A percentile compares a stretch with the other conserved stretches of the same genome.
phyloP scores from a whole-genome alignment of 1,284 basidiomycete genomes.

The Ustilago bromivora region DNA sequence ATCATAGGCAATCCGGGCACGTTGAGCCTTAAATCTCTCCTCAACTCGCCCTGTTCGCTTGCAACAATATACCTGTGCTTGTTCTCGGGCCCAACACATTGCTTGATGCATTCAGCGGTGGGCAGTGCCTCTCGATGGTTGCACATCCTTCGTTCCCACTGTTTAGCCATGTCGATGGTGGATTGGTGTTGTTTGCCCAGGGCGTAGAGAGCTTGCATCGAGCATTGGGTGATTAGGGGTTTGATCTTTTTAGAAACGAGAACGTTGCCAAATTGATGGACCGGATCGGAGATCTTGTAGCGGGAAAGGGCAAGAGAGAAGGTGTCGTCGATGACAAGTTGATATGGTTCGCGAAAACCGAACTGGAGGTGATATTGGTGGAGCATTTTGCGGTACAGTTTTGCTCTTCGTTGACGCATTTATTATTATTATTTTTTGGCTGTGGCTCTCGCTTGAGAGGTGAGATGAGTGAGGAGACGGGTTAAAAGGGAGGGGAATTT shows the following conservation, averaged over 20 bases:
- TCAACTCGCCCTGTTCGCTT: slow-evolving; percentile 40
- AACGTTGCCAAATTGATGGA: slow-evolving; percentile 52
- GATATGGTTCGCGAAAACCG: slow-evolving; percentile 66
- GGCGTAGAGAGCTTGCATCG: slow-evolving; percentile 66
- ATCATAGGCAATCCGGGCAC: slow-evolving; percentile 61
- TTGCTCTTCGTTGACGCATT: slow-evolving; percentile 68
- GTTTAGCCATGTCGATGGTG: slow-evolving; percentile 85
- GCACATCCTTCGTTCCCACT: slow-evolving; percentile 90
- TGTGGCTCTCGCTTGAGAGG: neutral
- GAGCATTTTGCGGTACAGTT: slow-evolving; percentile 64
- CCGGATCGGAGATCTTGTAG: slow-evolving; percentile 53
- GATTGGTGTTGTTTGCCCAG: slow-evolving; percentile 36
- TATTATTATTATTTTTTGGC: slow-evolving; percentile 1
- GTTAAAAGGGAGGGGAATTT: neutral
- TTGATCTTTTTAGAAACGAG: slow-evolving; percentile 60
- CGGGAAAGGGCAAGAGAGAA: slow-evolving; percentile 58
- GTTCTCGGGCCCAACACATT: slow-evolving; percentile 64
- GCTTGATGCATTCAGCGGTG: slow-evolving; percentile 84
- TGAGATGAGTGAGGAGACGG: neutral
- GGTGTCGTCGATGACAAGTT: slow-evolving; percentile 64
- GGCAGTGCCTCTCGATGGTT: slow-evolving; percentile 87
- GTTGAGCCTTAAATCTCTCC: slow-evolving; percentile 40
- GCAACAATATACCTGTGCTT: slow-evolving; percentile 67
- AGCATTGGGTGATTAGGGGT: slow-evolving; percentile 68
- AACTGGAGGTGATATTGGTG: slow-evolving; percentile 65